A percentile compares a stretch with the other conserved stretches of the same genome.
These are phyloP conservation scores for Plasmodium gallinaceum DNA, from an alignment of 169 alveolate genomes.

Conservation along the genomic window DNA sequence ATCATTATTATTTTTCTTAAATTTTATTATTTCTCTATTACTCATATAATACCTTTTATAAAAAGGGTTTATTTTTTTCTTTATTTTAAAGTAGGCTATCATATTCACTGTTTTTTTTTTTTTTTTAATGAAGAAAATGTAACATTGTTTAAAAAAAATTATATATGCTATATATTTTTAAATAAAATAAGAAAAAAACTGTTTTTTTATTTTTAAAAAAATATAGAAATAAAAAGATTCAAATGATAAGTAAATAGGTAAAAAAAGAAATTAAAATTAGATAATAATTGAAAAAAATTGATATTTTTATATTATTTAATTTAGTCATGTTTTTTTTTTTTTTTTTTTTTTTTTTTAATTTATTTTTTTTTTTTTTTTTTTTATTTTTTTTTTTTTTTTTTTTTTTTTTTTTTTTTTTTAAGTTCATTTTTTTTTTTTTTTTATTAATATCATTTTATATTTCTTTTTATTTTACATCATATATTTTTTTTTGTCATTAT, in stretches of 20 bases:
- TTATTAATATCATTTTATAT: background rate
- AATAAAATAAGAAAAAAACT: too few relatives aligned
- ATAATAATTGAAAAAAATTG: background rate
- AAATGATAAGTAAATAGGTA: background rate
- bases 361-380: background rate
- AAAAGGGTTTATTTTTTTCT: constrained; percentile 13
- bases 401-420: background rate
- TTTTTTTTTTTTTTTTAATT: background rate
- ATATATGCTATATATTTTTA: too few relatives aligned
- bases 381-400: background rate
- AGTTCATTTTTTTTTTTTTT: background rate
- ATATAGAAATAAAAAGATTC: background rate
- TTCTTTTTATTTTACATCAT: background rate
- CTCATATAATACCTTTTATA: constrained; percentile 60
- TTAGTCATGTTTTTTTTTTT: background rate
- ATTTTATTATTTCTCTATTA: constrained; percentile 38
- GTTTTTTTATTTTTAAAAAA: background rate
- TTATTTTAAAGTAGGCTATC: background rate
- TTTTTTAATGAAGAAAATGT: too few relatives aligned
- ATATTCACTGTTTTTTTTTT: background rate
- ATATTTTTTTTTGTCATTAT: background rate
- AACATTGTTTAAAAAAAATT: too few relatives aligned
- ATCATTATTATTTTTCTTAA: constrained; percentile 26
- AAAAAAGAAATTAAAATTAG: background rate
- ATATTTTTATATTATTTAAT: background rate